Evolutionary conservation across 768 basidiomycete genomes (phyloP).

Genomic region (Pleurotus platypus): DNA sequence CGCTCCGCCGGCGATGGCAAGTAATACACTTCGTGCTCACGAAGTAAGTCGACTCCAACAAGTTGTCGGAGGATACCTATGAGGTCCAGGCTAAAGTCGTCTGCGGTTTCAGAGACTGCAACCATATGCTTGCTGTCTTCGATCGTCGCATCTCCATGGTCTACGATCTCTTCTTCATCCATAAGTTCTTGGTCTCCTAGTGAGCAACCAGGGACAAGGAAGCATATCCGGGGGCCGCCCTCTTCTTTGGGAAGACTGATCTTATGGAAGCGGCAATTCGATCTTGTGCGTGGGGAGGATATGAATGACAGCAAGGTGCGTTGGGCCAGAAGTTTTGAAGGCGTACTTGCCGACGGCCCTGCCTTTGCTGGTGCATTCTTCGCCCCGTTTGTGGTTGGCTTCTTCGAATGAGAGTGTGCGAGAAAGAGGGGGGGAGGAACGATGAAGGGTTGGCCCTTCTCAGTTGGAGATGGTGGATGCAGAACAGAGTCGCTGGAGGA

Average conservation of each 20-base stretch:
- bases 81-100: conserved; percentile 49
- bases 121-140: conserved; percentile 48
- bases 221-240: conserved; percentile 48
- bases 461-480: conserved; percentile 26
- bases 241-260: conserved; percentile 60
- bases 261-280: conserved; percentile 67
- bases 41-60: conserved; percentile 61
- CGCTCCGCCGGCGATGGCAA: conserved; percentile 46
- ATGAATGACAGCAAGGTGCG: conserved; percentile 3
- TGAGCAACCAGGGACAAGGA: conserved; percentile 69
- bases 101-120: conserved; percentile 44
- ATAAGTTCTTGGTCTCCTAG: conserved; percentile 55
- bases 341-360: conserved; percentile 12
- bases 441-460: conserved; percentile 16
- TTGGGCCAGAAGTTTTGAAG: conserved; percentile 13
- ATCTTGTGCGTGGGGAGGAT: conserved; percentile 58
- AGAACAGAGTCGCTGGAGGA: conserved; percentile 28
- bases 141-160: conserved; percentile 53
- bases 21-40: conserved; percentile 65
- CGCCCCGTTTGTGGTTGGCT: neutral
- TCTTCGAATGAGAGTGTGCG: conserved; percentile 21
- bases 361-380: conserved; percentile 12
- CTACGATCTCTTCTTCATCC: conserved; percentile 55
- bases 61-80: conserved; percentile 56
- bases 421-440: conserved; percentile 28